A percentile compares a stretch with the other conserved stretches of the same genome.
phyloP scores from a whole-genome alignment of 805 yeast species.

The Limtongia smithiae region DNA sequence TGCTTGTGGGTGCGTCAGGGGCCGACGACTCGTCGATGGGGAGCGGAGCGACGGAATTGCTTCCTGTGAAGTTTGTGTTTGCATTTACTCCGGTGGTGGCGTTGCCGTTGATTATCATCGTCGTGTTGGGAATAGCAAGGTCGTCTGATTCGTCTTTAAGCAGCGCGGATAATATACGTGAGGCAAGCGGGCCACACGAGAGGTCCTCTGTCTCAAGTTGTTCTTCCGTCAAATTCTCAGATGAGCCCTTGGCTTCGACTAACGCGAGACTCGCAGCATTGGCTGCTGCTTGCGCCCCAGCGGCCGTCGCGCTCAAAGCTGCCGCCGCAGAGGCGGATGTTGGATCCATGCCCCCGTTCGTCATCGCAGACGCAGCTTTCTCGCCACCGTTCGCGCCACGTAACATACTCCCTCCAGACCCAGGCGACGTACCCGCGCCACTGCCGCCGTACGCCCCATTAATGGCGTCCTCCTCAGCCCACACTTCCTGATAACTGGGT shows the following conservation, averaged over 20 bases:
- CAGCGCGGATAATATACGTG: slow-evolving; percentile 78
- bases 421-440: slow-evolving; percentile 30
- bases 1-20: too few species aligned
- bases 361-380: slow-evolving; percentile 31
- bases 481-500: slow-evolving; percentile 70
- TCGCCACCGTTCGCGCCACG: neutral
- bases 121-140: slow-evolving; percentile 8
- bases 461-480: slow-evolving; percentile 73
- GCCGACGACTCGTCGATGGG: too few species aligned
- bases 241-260: slow-evolving; percentile 54
- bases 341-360: neutral
- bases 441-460: slow-evolving; percentile 45
- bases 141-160: slow-evolving; percentile 31
- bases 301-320: too few species aligned
- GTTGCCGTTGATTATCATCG: slow-evolving; percentile 6
- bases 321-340: too few species aligned
- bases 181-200: slow-evolving; percentile 87
- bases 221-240: slow-evolving; percentile 57
- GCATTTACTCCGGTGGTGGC: neutral
- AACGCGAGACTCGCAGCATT: neutral
- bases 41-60: too few species aligned
- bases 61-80: too few species aligned
- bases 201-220: slow-evolving; percentile 66
- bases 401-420: neutral
- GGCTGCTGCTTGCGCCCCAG: slow-evolving; percentile 1